phyloP scores from a whole-genome alignment of 2,329 filamentous ascomycete species.

The Colletotrichum coccodes region DNA sequence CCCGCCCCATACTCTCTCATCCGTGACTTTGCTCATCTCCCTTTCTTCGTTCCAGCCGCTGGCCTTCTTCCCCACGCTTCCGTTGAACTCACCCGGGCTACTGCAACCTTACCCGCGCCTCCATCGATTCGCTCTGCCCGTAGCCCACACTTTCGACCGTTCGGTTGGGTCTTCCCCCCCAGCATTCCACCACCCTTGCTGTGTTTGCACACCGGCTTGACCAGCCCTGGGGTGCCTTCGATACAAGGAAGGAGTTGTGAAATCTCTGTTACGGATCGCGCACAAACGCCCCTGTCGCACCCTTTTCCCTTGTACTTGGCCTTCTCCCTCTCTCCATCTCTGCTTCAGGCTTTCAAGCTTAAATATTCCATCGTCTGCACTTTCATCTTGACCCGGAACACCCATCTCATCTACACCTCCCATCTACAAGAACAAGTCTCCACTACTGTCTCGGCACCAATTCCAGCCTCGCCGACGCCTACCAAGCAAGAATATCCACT shows the following conservation, averaged over 20 bases:
- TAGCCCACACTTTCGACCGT: slow-evolving; percentile 30
- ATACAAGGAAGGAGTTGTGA: slow-evolving; percentile 31
- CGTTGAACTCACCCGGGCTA: slow-evolving; percentile 30
- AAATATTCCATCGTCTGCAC: slow-evolving; percentile 30
- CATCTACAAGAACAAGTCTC: slow-evolving; percentile 1
- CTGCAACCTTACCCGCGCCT: slow-evolving; percentile 34
- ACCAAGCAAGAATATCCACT: slow-evolving; percentile 3
- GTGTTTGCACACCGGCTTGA: slow-evolving; percentile 31
- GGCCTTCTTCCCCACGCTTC: slow-evolving; percentile 32
- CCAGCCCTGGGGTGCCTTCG: slow-evolving; percentile 23
- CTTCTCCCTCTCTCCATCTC: neutral
- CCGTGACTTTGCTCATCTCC: slow-evolving; percentile 25
- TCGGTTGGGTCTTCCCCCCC: slow-evolving; percentile 28
- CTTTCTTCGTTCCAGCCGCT: slow-evolving; percentile 27
- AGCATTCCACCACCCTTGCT: slow-evolving; percentile 30
- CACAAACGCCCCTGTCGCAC: slow-evolving; percentile 23
- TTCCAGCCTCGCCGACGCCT: slow-evolving; percentile 4
- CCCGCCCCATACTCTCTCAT: neutral
- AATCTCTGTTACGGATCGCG: slow-evolving; percentile 33
- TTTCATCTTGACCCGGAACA: neutral
- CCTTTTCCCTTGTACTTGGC: slow-evolving; percentile 8
- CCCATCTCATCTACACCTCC: slow-evolving; percentile 5
- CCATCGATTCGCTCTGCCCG: slow-evolving; percentile 28
- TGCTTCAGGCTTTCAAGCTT: slow-evolving; percentile 11
- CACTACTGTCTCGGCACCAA: slow-evolving; percentile 9